Conservation (phyloP, 129 eudicot genomes). For the Arctium minus region DNA sequence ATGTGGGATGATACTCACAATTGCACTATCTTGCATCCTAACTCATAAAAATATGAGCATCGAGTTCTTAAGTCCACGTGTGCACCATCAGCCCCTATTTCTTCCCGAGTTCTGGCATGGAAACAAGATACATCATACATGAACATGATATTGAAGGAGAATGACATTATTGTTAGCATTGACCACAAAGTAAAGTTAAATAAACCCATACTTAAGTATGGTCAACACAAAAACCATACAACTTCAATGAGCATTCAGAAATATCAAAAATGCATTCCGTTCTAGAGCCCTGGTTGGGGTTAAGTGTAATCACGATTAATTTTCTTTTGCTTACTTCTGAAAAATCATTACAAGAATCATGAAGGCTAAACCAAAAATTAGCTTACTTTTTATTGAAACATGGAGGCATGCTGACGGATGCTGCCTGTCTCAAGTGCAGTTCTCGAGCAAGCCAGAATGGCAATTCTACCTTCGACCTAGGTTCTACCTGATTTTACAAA, state of each 20-base stretch:
- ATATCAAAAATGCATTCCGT: not conserved
- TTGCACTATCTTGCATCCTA: conserved; percentile 76
- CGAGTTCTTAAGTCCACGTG: conserved; percentile 80
- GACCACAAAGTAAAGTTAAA: not conserved
- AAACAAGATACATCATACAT: conserved; percentile 8
- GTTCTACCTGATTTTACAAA: conserved; percentile 58
- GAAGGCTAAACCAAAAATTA: not conserved
- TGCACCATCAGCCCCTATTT: conserved; percentile 91
- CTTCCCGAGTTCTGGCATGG: conserved; percentile 66
- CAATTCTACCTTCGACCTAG: conserved; percentile 73
- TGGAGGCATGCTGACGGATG: conserved; percentile 59
- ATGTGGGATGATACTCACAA: conserved; percentile 45
- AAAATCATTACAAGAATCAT: not conserved
- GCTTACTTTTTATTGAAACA: conserved; percentile 74
- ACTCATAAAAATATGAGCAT: conserved; percentile 73
- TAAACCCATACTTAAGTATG: not conserved
- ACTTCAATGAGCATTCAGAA: not conserved
- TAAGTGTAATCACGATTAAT: not conserved
- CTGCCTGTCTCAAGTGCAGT: conserved; percentile 57
- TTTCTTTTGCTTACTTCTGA: not conserved
- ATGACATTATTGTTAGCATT: not conserved
- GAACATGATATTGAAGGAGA: not conserved
- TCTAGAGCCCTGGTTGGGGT: no score
- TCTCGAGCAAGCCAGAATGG: conserved; percentile 95
- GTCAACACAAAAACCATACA: not conserved